Percentiles rank a stretch among this genome's conserved stretches.
Conservation (phyloP, 2,329 filamentous ascomycete species). For the Trichoderma endophyticum region DNA sequence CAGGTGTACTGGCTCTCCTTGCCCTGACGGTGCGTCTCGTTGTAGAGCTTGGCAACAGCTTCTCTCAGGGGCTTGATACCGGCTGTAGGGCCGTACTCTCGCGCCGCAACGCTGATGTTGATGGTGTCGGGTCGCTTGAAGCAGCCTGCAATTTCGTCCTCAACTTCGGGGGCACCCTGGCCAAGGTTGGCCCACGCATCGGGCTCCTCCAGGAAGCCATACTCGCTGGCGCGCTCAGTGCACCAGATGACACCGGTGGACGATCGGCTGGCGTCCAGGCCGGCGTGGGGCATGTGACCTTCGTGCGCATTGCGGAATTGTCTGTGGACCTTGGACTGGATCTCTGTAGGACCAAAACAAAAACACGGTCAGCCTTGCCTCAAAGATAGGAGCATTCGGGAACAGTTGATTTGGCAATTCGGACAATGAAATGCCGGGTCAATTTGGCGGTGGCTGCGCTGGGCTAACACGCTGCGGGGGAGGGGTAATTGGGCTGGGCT, state of each 20-base stretch:
- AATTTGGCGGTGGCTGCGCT: not conserved
- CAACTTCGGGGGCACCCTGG: slow-evolving; percentile 90
- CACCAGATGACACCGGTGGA: slow-evolving; percentile 96
- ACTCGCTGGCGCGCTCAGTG: slow-evolving; percentile 80
- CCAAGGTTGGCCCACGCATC: slow-evolving; percentile 88
- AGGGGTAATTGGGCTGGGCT: slow-evolving; percentile 8
- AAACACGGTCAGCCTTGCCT: slow-evolving; percentile 19
- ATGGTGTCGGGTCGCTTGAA: slow-evolving; percentile 78
- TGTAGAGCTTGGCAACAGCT: slow-evolving; percentile 89
- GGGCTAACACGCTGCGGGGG: slow-evolving; percentile 17
- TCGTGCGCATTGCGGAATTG: slow-evolving; percentile 89
- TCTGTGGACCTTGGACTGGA: slow-evolving; percentile 77
- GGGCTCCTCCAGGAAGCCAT: slow-evolving; percentile 81
- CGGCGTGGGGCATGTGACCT: slow-evolving; percentile 85
- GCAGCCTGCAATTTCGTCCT: slow-evolving; percentile 86
- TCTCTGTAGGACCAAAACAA: slow-evolving; percentile 51
- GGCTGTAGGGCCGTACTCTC: slow-evolving; percentile 91
- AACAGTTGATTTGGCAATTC: not conserved
- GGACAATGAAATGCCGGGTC: not conserved
- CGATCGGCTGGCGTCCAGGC: slow-evolving; percentile 80
- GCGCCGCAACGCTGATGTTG: slow-evolving; percentile 70
- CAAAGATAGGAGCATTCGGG: not conserved
- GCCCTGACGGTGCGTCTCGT: slow-evolving; percentile 83
- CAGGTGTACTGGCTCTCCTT: slow-evolving; percentile 89
- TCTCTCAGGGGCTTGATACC: slow-evolving; percentile 88